Conservation (phyloP, 768 basidiomycete genomes). For the Thelephora aurantiotincta region DNA sequence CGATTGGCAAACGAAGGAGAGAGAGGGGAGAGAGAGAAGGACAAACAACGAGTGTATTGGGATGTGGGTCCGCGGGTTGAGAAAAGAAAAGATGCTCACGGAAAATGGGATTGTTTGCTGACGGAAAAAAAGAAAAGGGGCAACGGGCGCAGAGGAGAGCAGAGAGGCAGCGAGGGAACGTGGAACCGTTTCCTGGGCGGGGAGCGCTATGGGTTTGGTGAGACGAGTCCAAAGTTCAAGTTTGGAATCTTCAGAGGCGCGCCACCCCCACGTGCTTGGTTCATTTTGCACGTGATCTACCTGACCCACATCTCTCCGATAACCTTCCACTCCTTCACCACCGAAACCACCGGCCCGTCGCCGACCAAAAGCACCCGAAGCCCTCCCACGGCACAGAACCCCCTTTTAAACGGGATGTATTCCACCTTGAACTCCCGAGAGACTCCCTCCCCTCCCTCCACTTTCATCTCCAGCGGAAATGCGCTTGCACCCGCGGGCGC, state of each 20-base stretch:
- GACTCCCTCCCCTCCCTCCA: conserved; percentile 13
- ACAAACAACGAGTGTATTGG: neutral
- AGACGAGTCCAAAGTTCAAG: neutral
- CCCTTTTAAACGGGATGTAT: conserved; percentile 42
- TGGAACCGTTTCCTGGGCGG: no score
- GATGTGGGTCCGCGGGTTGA: neutral
- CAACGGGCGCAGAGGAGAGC: no score
- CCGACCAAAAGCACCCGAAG: conserved; percentile 53
- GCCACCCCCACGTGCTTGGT: conserved; percentile 2
- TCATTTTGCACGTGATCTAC: conserved; percentile 12
- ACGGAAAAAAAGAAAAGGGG: no score
- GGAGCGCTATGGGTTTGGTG: no score
- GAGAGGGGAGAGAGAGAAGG: conserved; percentile 10
- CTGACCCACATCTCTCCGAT: conserved; percentile 59
- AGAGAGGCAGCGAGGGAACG: no score
- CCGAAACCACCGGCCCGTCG: conserved; percentile 33
- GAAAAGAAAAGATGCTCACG: neutral
- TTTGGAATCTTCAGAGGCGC: neutral
- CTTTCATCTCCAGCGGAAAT: conserved; percentile 13
- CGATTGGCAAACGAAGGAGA: conserved; percentile 2
- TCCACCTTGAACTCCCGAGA: conserved; percentile 49
- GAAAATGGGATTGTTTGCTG: no score
- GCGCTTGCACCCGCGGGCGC: conserved; percentile 16
- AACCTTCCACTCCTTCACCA: conserved; percentile 58
- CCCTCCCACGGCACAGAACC: conserved; percentile 55